Evolutionary conservation across 2,329 filamentous ascomycete genomes (phyloP).

Genomic region (Aspergillus amoenus): DNA sequence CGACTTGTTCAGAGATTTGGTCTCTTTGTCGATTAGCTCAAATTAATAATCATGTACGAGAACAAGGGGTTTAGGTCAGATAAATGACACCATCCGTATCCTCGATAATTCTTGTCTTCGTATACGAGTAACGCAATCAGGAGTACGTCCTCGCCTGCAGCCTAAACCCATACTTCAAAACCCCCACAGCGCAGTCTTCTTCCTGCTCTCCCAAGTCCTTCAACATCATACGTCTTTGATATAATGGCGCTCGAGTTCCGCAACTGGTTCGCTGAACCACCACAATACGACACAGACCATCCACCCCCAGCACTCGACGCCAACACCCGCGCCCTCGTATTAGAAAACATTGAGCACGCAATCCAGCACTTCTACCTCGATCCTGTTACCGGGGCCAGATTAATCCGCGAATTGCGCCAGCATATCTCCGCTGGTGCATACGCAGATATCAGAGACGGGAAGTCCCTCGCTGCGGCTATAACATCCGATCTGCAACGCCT

Average conservation of each 20-base stretch:
- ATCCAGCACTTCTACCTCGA: not conserved
- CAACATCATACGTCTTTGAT: too few relatives aligned
- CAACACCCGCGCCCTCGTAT: not conserved
- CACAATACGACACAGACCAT: not conserved
- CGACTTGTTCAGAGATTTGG: too few relatives aligned
- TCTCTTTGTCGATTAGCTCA: too few relatives aligned
- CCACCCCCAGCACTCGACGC: not conserved
- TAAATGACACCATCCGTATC: too few relatives aligned
- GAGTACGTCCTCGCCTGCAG: too few relatives aligned
- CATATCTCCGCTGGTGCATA: not conserved
- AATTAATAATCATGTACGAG: too few relatives aligned
- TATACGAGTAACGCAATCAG: too few relatives aligned
- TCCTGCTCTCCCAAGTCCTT: too few relatives aligned
- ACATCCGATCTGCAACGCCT: not conserved
- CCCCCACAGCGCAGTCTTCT: too few relatives aligned
- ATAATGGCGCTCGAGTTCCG: not conserved
- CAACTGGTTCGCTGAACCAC: not conserved
- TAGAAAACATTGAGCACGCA: not conserved
- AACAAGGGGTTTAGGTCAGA: too few relatives aligned
- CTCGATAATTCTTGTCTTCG: too few relatives aligned
- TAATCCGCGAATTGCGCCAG: not conserved
- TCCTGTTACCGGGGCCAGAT: not conserved
- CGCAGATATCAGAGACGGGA: not conserved
- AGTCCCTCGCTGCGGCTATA: not conserved
- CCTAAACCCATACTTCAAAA: too few relatives aligned